phyloP scores from a whole-genome alignment of 176 grass and related monocot species.

The Oryza meridionalis region DNA sequence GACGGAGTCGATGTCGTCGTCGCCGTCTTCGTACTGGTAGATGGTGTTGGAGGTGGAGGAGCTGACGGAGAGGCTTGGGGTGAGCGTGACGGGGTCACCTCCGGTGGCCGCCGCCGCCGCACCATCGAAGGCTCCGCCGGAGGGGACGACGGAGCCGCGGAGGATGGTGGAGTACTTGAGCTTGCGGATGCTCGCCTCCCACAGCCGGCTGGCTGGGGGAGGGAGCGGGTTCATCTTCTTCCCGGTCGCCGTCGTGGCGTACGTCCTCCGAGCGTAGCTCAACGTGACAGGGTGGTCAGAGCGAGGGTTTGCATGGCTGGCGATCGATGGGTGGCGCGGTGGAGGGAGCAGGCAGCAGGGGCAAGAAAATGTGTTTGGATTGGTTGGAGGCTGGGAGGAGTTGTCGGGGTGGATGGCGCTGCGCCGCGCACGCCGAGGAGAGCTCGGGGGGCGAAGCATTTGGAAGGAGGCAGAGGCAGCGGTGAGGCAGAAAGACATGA shows the following conservation, averaged over 20 bases:
- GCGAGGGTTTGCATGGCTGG: neutral
- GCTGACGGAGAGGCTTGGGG: conserved; percentile 34
- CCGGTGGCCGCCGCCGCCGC: neutral
- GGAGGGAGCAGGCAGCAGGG: neutral
- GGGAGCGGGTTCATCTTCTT: conserved; percentile 51
- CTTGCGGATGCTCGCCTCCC: conserved; percentile 64
- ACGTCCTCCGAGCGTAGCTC: neutral
- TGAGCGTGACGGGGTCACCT: neutral
- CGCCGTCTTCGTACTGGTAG: conserved; percentile 39
- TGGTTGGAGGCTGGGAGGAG: conserved; percentile 44
- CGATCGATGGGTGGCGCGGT: neutral
- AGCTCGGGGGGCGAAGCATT: conserved; percentile 44
- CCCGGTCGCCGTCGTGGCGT: conserved; percentile 27
- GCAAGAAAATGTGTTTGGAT: neutral
- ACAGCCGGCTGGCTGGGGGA: conserved; percentile 50
- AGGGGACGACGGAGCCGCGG: conserved; percentile 23
- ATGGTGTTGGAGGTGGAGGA: conserved; percentile 44
- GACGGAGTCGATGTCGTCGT: neutral
- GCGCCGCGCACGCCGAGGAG: conserved; percentile 6
- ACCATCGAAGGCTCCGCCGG: neutral
- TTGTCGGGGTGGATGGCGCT: conserved; percentile 38
- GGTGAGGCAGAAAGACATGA: neutral
- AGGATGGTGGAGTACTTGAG: conserved; percentile 53
- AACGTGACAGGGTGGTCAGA: neutral
- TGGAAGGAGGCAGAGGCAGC: conserved; percentile 23